phyloP scores from a whole-genome alignment of 2,329 filamentous ascomycete genomes.

The Aspergillus tamarii region DNA sequence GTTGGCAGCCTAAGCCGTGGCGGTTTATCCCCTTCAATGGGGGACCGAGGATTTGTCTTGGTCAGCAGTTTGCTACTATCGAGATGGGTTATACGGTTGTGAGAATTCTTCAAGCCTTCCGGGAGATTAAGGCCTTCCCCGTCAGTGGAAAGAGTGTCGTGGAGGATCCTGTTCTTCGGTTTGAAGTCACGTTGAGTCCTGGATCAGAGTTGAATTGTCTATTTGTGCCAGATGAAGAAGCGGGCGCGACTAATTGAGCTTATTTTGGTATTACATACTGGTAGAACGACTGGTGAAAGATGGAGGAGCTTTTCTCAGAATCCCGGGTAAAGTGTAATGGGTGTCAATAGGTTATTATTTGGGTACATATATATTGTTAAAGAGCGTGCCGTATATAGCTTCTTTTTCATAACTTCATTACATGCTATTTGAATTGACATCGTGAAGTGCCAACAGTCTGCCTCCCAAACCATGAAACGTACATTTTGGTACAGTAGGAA shows the following conservation, averaged over 20 bases:
- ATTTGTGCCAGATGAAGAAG: constrained; percentile 38
- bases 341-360: background rate
- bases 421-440: background rate
- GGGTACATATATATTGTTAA: background rate
- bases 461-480: background rate
- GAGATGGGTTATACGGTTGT: constrained; percentile 59
- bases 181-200: constrained; percentile 45
- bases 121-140: constrained; percentile 39
- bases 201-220: constrained; percentile 44
- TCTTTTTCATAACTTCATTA: background rate
- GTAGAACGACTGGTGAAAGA: background rate
- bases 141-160: constrained; percentile 35
- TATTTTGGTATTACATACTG: background rate
- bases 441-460: background rate
- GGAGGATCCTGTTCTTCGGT: constrained; percentile 39
- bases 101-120: constrained; percentile 47
- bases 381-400: background rate
- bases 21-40: constrained; percentile 60
- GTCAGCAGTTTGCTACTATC: constrained; percentile 62
- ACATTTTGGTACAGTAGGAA: background rate
- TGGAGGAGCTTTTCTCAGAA: background rate
- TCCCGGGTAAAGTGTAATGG: background rate
- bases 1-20: constrained; percentile 57
- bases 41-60: constrained; percentile 59
- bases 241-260: constrained; percentile 6